Base-by-base conservation (phyloP, 2,329 filamentous ascomycete genomes). In the Laburnicola sp. region DNA sequence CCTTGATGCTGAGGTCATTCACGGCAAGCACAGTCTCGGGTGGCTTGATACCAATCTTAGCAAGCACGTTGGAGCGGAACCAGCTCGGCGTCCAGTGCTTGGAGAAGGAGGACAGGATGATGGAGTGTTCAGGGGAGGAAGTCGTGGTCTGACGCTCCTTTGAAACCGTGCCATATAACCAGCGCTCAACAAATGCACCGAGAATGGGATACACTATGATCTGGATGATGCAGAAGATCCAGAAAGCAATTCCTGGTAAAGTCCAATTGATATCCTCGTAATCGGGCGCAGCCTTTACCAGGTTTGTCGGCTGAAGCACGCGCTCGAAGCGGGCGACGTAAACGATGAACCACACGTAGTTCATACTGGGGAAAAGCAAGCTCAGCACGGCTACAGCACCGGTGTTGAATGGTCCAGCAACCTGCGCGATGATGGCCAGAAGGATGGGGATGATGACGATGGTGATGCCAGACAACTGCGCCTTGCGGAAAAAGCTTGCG, bases 171-270 rank as follows among this genome's bases (percentile, higher is more conserved):
- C 89, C 87, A 64, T 91, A 89, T 0, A 93, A 76, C 6, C 73
- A 74, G 9, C 84, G 79, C 73, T 95, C 91, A 6, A 94, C 75
- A 5, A 86, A 65, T 5, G 86, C 86, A 2, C 86, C 90, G 0
- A 94, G 73, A 1, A 91, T 56, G 0, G 89, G 88, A 65, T 90
- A 96, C 1, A 79, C 77, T 45, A 95, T 66, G 38, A 89, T 89
- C 60, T 96, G 91, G 28, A 91, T 70, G 34, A 86, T 76, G n/a
- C 89, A 71, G 53, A 94, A 87, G 3, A 91, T 70, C 82, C 86
- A 93, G 31, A 94, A 79, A 0, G 81, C 83, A 51, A 91, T 85
- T 0, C 86, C 88, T 0, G 88, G 83, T 3, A 44, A 11, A 21
- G 26, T n/a, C 10, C 32, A 44, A n/a, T 27, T 32, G 22, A 27